Conservation (phyloP, 164 flowering plant genomes). For the Vitis amurensis region DNA sequence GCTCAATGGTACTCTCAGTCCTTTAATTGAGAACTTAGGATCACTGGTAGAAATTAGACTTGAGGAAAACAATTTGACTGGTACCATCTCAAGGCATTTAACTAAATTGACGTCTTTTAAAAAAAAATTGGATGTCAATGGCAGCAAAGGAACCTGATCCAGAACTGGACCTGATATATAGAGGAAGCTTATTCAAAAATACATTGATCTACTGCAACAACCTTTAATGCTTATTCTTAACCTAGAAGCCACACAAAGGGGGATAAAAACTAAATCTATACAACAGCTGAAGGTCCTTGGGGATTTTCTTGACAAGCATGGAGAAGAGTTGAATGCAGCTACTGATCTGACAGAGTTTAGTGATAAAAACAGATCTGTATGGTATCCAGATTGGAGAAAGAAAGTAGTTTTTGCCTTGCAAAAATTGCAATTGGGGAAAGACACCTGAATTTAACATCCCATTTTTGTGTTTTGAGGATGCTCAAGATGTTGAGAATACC, state of each 20-base stretch:
- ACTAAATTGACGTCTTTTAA: too few species aligned
- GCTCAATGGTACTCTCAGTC: too few species aligned
- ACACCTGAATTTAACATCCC: constrained; percentile 5
- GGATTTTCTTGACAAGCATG: constrained; percentile 22
- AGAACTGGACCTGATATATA: too few species aligned
- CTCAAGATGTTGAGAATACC: constrained; percentile 27
- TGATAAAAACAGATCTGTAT: constrained; percentile 36
- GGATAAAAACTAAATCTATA: constrained; percentile 22
- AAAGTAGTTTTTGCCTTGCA: constrained; percentile 28
- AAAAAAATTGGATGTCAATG: too few species aligned
- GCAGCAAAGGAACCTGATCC: too few species aligned
- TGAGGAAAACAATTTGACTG: too few species aligned
- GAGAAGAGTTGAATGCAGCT: constrained; percentile 17
- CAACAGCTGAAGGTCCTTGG: constrained; percentile 14
- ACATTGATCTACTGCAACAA: constrained; percentile 51
- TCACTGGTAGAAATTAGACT: too few species aligned
- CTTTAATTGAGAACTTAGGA: too few species aligned
- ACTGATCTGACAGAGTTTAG: constrained; percentile 28
- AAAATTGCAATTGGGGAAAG: constrained; percentile 14
- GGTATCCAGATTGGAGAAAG: constrained; percentile 49
- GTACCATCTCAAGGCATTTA: too few species aligned
- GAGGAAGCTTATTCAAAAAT: too few species aligned
- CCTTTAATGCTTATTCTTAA: constrained; percentile 56
- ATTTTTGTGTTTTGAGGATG: constrained; percentile 4
- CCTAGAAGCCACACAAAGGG: constrained; percentile 40